Base-by-base conservation (phyloP, 2,329 filamentous ascomycete species). In the Alternaria triticina region DNA sequence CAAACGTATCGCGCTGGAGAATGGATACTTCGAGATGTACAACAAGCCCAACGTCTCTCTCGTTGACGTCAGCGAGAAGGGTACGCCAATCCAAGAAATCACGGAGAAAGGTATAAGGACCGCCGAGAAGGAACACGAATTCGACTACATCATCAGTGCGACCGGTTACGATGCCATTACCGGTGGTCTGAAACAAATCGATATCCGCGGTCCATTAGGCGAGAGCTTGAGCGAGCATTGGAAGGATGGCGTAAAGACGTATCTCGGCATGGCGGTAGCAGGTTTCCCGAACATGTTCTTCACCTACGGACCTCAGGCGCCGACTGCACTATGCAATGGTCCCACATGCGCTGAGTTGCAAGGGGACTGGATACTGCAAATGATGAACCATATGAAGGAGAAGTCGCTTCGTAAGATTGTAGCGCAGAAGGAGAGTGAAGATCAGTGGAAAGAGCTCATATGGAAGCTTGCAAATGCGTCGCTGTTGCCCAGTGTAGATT, bases 241-340 rank as follows among this genome's bases (percentile, higher is more conserved):
- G 68, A 62, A 62, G 23, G 59, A 69, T 1, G 69, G 68, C 17
- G 55, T 50, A 5, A 66, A 61, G 23, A 74, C 79, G 0, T 83
- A 82, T 63, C 71, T 84, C 0, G 83, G 83, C 0, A 62, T 83
- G 6, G 69, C 70, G 3, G 74, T 79, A 1, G 62, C 76, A 1
- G 71, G 77, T 0, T 84, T 82, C 59, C 83, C 83, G 6, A 62
- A 62, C 43, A 59, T 59, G 61, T 81, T 85, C 64, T 71, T 75
- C 47, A 66, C 66, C 4, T 89, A 88, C 70, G 87, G 87, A 0
- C 79, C 83, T 1, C 87, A 89, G n/a, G 85, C 80, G 0, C 87
- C 87, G 0, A 88, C 86, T 0, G 81, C 86, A 0, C 77, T 89
- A 75, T 71, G 81, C 70, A 90, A 89, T 67, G 87, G 87, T 0